phyloP scores from a whole-genome alignment of 2,329 filamentous ascomycete species.

The Nectriaceae sp. region DNA sequence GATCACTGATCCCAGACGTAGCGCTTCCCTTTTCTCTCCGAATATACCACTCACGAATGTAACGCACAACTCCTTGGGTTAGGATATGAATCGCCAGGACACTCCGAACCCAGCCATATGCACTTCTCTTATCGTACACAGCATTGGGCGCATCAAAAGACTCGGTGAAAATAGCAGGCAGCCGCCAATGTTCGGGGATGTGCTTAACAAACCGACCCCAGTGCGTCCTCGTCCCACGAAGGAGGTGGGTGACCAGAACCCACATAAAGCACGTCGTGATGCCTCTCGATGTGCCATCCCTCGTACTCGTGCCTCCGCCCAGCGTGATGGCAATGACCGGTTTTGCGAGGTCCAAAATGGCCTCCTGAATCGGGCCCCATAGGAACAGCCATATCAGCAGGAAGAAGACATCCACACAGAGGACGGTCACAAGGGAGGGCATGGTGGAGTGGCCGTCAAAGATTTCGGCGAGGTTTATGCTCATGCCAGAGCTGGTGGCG shows the following conservation, averaged over 20 bases:
- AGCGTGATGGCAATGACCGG: constrained; percentile 90
- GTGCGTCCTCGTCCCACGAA: constrained; percentile 51
- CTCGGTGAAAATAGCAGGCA: constrained; percentile 48
- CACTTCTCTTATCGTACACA: constrained; percentile 58
- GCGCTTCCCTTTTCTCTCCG: constrained; percentile 59
- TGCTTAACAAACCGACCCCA: constrained; percentile 49
- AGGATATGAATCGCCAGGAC: constrained; percentile 74
- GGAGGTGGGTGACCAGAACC: constrained; percentile 58
- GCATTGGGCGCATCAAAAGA: constrained; percentile 43
- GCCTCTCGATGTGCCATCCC: constrained; percentile 69
- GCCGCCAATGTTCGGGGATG: constrained; percentile 48
- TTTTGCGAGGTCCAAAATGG: constrained; percentile 87
- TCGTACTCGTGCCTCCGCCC: constrained; percentile 75
- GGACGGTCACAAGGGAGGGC: constrained; percentile 80
- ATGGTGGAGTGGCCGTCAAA: constrained; percentile 86
- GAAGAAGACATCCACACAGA: constrained; percentile 81
- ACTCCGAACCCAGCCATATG: constrained; percentile 68
- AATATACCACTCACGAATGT: constrained; percentile 69
- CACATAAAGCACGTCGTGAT: constrained; percentile 71
- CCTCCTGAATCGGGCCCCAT: constrained; percentile 83
- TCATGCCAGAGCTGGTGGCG: constrained; percentile 75
- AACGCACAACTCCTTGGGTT: constrained; percentile 71
- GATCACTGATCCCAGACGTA: constrained; percentile 54
- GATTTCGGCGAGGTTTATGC: constrained; percentile 84
- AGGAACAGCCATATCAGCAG: constrained; percentile 85